phyloP scores from a whole-genome alignment of 371 early-diverging fungal genomes.

The Thermomucor indicae-seudaticae region DNA sequence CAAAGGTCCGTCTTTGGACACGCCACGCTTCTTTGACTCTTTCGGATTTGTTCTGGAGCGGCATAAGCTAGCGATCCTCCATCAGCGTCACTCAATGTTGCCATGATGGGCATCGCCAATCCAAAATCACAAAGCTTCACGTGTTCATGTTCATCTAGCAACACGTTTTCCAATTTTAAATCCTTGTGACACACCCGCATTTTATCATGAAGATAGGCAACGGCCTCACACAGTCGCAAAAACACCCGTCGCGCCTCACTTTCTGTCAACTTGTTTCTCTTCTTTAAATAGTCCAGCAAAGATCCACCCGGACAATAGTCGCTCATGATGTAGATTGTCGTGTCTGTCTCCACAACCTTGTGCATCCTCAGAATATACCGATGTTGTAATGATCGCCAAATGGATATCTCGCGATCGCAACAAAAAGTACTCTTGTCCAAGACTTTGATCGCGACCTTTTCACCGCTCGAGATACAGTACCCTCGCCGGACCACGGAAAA shows the following conservation, averaged over 20 bases:
- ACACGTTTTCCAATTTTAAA: constrained; percentile 91
- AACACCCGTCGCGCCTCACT: constrained; percentile 51
- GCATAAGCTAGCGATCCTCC: constrained; percentile 78
- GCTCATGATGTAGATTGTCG: constrained; percentile 62
- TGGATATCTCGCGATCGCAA: constrained; percentile 50
- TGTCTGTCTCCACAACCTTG: constrained; percentile 61
- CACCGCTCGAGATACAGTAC: constrained; percentile 22
- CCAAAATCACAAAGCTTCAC: constrained; percentile 93
- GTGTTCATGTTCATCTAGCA: constrained; percentile 45
- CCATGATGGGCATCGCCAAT: constrained; percentile 41
- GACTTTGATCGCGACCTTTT: constrained; percentile 56
- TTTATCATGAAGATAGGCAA: constrained; percentile 79
- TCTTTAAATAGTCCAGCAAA: constrained; percentile 31
- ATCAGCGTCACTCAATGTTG: constrained; percentile 1
- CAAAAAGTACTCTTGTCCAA: constrained; percentile 27
- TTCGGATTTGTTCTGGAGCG: constrained; percentile 63
- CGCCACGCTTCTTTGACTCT: constrained; percentile 10
- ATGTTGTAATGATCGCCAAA: constrained; percentile 78
- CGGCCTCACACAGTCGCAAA: constrained; percentile 65
- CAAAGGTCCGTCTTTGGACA: constrained; percentile 73
- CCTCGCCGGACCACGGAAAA: constrained; percentile 67
- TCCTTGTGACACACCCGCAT: constrained; percentile 83
- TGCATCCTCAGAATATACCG: constrained; percentile 61
- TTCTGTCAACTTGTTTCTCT: constrained; percentile 32
- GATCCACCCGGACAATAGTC: constrained; percentile 63